phyloP scores from a whole-genome alignment of 805 yeast genomes.

The Metschnikowia orientalis region DNA sequence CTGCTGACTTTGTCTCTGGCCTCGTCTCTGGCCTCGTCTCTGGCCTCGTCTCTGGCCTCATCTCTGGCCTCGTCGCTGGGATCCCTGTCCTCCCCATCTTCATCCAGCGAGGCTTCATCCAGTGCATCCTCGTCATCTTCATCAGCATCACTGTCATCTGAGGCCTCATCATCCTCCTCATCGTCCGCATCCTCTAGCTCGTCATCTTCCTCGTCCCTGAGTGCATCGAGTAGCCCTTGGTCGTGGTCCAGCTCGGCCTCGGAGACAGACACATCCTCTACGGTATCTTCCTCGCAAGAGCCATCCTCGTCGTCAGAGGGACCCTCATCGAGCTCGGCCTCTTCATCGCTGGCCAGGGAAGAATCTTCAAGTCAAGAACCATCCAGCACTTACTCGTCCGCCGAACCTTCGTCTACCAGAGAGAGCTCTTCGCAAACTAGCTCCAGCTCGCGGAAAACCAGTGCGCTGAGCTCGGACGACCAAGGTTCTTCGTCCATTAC shows the following conservation, averaged over 20 bases:
- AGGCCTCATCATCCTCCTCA: background rate
- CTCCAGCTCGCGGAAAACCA: background rate
- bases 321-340: constrained; percentile 6
- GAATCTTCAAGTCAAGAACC: constrained; percentile 4
- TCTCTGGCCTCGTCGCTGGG: constrained; percentile 23
- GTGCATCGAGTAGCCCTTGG: constrained; percentile 14
- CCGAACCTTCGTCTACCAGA: constrained; percentile 2
- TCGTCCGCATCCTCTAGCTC: constrained; percentile 7
- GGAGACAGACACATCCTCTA: constrained; percentile 7
- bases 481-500: constrained; percentile 4
- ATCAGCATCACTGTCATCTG: background rate
- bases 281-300: constrained; percentile 8
- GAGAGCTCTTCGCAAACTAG: background rate
- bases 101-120: background rate
- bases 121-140: background rate
- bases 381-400: constrained; percentile 3
- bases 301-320: no score
- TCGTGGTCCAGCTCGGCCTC: constrained; percentile 12
- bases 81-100: constrained; percentile 7
- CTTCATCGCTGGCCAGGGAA: constrained; percentile 3
- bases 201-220: constrained; percentile 19
- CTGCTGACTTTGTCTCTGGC: constrained; percentile 12
- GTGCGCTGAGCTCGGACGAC: background rate
- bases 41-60: constrained; percentile 2
- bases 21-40: constrained; percentile 24